Evolutionary conservation across 2,329 filamentous ascomycete species (phyloP), one percentile per base, ranked within the genome.

Genomic region (Waltergamsia citrina): DNA sequence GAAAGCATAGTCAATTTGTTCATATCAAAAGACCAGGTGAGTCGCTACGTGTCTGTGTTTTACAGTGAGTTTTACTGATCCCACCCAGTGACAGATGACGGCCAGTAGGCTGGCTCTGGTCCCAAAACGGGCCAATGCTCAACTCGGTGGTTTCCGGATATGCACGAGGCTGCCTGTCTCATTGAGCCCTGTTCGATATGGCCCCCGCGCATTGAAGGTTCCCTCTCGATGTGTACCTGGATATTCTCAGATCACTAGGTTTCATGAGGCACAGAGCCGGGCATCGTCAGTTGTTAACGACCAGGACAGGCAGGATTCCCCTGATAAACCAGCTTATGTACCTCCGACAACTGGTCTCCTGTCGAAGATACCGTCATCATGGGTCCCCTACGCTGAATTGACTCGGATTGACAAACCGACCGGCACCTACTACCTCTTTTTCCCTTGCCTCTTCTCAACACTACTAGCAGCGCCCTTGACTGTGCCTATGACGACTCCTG

Each of bases 361-460:
- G 20, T 81, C 85, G 3, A 56, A 65, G 33, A 63, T 93, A 3
- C 86, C 86, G 3, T 41, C 60, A 15, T 72, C 80, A 36, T 78
- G 78, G 67, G 67, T 92, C 4, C 86, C 85, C 2, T 93, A 92
- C 50, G 85, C 78, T 31, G 85, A 93, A 52, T 72, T 94, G 11
- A 72, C 83, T 48, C 81, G 87, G 32, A 65, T 93, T 31, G 80
- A 92, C 57, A 92, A 86, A 49, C 86, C 85, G 2, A 71, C 78
- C 0, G 86, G 86, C 29, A 84, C 83, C 2, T 84, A 86, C 60
- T 92, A 92, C 52, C 76, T 94, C 40, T 90, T 81, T 63, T 83
- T 88, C 47, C 86, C 85, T 19, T 90, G 85, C 49, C 64, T 92
- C 10, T 93, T 88, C 62, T 88, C 84, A 36, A 87, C 85, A 0